Evolutionary conservation across 768 basidiomycete species (phyloP).

Genomic region (Termitomyces sp.): DNA sequence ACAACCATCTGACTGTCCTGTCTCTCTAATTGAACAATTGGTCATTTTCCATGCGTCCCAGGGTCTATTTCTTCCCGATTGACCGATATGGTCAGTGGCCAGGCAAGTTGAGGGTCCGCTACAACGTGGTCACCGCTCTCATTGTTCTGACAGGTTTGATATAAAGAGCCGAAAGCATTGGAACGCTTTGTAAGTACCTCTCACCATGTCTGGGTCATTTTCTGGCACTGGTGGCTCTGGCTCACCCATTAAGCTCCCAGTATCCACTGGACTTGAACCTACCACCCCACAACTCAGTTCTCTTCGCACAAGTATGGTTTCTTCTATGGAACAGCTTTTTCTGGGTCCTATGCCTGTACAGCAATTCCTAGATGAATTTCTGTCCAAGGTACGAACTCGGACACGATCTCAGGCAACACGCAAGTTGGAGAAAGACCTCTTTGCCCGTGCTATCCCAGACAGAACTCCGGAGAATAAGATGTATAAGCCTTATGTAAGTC

Average conservation of each 20-base stretch:
- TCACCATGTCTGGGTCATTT: not conserved
- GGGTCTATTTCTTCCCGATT: not conserved
- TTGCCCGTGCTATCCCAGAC: not conserved
- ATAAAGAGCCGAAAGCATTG: not conserved
- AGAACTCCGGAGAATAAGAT: not conserved
- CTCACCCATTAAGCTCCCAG: not conserved
- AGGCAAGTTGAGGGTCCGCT: not conserved
- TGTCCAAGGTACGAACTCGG: not conserved
- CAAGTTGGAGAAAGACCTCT: not conserved
- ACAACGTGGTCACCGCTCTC: not conserved
- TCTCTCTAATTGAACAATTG: too few relatives aligned
- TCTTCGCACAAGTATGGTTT: not conserved
- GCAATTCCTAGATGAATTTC: slow-evolving; percentile 4
- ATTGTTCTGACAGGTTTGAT: not conserved
- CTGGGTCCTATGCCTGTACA: slow-evolving; percentile 6
- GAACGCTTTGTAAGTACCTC: not conserved
- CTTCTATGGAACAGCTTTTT: not conserved
- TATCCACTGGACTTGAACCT: not conserved
- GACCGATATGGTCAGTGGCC: not conserved
- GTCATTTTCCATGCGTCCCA: not conserved
- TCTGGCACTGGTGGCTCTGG: not conserved
- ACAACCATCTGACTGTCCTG: too few relatives aligned
- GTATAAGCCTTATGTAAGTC: slow-evolving; percentile 5
- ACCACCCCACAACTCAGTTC: not conserved
- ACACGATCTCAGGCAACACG: not conserved